These are phyloP conservation scores for Neurospora sp. DNA, from an alignment of 495 filamentous ascomycete genomes.

Conservation along the genomic window DNA sequence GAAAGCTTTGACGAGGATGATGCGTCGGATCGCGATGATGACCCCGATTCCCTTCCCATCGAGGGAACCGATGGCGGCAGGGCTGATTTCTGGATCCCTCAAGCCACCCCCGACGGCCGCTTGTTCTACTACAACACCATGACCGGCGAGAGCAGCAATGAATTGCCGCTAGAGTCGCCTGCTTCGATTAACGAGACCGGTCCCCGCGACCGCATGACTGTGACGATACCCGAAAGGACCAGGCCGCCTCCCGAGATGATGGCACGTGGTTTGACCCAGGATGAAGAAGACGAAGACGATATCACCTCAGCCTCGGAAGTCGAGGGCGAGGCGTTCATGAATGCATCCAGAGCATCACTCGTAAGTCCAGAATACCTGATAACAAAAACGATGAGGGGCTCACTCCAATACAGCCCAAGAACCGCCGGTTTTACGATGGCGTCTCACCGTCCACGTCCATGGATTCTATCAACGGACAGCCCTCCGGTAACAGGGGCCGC, in stretches of 20 bases:
- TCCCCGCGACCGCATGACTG: conserved; percentile 76
- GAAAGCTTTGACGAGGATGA: conserved; percentile 26
- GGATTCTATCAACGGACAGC: conserved; percentile 66
- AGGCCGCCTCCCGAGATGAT: conserved; percentile 87
- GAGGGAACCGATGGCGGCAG: conserved; percentile 61
- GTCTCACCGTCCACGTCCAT: conserved; percentile 86
- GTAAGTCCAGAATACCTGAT: conserved; percentile 24
- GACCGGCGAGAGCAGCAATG: conserved; percentile 85
- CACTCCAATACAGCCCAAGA: conserved; percentile 31
- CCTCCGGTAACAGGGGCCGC: conserved; percentile 35
- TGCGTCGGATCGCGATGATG: conserved; percentile 27
- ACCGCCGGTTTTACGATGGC: conserved; percentile 60
- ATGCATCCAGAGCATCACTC: conserved; percentile 37
- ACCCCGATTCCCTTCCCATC: conserved; percentile 51
- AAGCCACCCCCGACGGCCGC: conserved; percentile 86
- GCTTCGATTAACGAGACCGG: conserved; percentile 71
- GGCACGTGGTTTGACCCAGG: conserved; percentile 70
- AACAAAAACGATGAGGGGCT: neutral
- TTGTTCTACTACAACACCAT: conserved; percentile 98
- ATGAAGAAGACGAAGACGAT: conserved; percentile 76
- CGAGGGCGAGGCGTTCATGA: conserved; percentile 50
- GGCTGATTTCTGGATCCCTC: conserved; percentile 96
- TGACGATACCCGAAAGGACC: conserved; percentile 81
- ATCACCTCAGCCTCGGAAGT: conserved; percentile 74
- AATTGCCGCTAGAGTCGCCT: conserved; percentile 86